phyloP scores from a whole-genome alignment of 2,329 filamentous ascomycete genomes.

The Cadophora gregata region DNA sequence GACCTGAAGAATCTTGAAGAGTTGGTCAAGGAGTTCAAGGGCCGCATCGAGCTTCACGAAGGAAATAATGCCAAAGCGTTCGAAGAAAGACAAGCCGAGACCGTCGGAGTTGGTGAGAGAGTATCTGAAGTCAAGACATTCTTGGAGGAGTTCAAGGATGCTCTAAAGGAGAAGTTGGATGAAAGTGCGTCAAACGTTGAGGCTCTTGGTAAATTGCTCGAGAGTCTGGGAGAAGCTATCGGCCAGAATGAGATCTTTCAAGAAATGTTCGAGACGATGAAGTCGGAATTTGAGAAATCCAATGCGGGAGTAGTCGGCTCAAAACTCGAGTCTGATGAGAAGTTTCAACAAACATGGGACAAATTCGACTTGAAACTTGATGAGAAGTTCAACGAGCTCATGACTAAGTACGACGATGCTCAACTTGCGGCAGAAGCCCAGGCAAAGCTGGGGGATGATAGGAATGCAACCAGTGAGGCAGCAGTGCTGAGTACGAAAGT shows the following conservation, averaged over 20 bases:
- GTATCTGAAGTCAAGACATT: conserved; percentile 80
- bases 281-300: conserved; percentile 85
- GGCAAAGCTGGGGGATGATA: conserved; percentile 74
- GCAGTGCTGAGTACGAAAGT: conserved; percentile 77
- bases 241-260: conserved; percentile 70
- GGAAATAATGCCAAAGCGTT: conserved; percentile 79
- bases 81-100: conserved; percentile 84
- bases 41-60: conserved; percentile 69
- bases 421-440: conserved; percentile 77
- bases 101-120: conserved; percentile 76
- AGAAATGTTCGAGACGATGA: conserved; percentile 77
- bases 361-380: conserved; percentile 62
- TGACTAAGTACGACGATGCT: conserved; percentile 88
- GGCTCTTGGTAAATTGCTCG: conserved; percentile 72
- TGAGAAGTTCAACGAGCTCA: conserved; percentile 74
- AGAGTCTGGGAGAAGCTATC: conserved; percentile 68
- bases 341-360: conserved; percentile 65
- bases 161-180: conserved; percentile 77
- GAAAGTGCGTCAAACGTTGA: conserved; percentile 77
- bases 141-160: conserved; percentile 78
- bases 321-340: conserved; percentile 85
- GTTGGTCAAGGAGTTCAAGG: conserved; percentile 75
- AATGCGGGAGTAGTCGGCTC: conserved; percentile 79
- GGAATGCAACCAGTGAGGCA: conserved; percentile 74
- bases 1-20: conserved; percentile 74